Conservation (phyloP, 2,329 filamentous ascomycete species). For the Teratosphaeriaceae sp. region DNA sequence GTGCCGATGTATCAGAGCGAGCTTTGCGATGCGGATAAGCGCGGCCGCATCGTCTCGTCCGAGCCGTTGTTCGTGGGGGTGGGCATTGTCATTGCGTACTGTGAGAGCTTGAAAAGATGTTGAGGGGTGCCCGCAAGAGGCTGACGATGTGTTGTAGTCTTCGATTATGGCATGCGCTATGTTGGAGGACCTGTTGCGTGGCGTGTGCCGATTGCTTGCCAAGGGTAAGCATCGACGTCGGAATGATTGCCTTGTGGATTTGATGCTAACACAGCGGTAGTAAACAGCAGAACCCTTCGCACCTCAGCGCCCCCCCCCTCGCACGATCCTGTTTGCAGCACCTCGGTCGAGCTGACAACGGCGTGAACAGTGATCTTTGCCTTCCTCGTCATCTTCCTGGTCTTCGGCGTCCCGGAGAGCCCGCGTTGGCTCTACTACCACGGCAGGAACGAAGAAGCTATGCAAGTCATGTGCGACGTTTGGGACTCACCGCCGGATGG, state of each 20-base stretch:
- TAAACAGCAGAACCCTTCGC: too few species aligned
- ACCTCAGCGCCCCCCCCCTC: too few species aligned
- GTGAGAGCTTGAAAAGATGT: background rate
- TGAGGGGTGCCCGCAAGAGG: too few species aligned
- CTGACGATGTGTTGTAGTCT: conserved; percentile 13
- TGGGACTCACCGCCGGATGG: conserved; percentile 24
- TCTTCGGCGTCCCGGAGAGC: conserved; percentile 32
- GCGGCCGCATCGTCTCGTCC: conserved; percentile 28
- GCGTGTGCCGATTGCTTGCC: conserved; percentile 42
- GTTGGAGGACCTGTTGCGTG: conserved; percentile 39
- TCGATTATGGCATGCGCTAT: conserved; percentile 34
- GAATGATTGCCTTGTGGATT: too few species aligned
- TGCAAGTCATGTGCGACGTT: conserved; percentile 29
- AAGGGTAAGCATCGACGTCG: too few species aligned
- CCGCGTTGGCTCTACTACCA: conserved; percentile 36
- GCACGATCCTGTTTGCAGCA: too few species aligned
- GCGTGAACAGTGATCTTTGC: conserved; percentile 32
- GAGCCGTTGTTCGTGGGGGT: conserved; percentile 31
- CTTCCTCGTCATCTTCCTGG: conserved; percentile 34
- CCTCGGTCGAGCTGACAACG: too few species aligned
- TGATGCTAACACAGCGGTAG: too few species aligned
- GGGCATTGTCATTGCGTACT: conserved; percentile 28
- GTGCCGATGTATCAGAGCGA: conserved; percentile 38
- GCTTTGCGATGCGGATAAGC: conserved; percentile 27
- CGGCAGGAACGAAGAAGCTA: conserved; percentile 26